Base-by-base conservation (phyloP, 2,329 filamentous ascomycete species). In the Claviceps quebecensis region DNA sequence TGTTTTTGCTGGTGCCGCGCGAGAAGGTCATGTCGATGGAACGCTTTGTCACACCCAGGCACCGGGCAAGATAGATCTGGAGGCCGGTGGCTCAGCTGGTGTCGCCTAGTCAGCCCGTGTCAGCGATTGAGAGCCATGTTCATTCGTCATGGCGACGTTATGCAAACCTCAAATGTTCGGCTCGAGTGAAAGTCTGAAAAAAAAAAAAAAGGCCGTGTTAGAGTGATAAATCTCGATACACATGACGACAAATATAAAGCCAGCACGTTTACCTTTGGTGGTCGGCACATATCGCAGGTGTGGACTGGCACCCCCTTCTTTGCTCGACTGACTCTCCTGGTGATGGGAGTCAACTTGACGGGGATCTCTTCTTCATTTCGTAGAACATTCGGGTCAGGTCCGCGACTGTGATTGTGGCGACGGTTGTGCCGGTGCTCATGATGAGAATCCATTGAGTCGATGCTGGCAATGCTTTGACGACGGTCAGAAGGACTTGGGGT, bases 281-380 rank as follows among this genome's bases (percentile, higher is more conserved):
- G 73, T 54, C 65, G 69, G 56, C 76, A 79, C 50, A 68, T 64
- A 5, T 78, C 71, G 56, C 76, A 80, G 2, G 66, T 69, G 60
- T 80, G 76, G 50, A 80, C 76, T 16, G 73, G 74, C n/a, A 78
- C 67, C 13, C 76, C 76, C 61, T 80, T 80, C 68, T 76, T 78
- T 45, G 76, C 76, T 55, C 76, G 72, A 60, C 76, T 80, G 41
- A 78, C 72, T 54, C 76, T 73, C 19, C 73, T 67, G 29, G 76
- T 80, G 55, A 80, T 75, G 11, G 76, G 76, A 22, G 76, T 80
- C 56, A 76, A 64, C 61, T 73, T 78, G 57, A 76, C 63, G 16
- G 69, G 68, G 14, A 67, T 53, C 41, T 72, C 71, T 41, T 61
- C 57, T 45, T 64, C 60, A 40, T 64, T 60, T 51, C 29, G 29